Base-by-base conservation (phyloP, 140 eudicot genomes). In the Ambrosia hybrid region DNA sequence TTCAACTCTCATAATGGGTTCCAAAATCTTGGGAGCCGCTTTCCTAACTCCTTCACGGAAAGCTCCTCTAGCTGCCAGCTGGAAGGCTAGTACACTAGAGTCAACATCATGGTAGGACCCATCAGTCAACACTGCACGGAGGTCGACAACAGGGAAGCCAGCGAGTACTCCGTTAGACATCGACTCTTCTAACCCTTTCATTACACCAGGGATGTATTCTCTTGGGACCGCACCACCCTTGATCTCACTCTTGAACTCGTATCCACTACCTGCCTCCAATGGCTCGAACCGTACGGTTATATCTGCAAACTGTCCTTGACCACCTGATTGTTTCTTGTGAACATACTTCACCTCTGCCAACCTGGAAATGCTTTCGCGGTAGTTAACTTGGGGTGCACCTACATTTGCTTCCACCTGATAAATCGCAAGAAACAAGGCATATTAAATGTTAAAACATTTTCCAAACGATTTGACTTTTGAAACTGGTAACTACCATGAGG, bases 311-410 rank as follows among this genome's bases (percentile, higher is more conserved):
- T 94, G 99, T 3, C 99, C 99, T 73, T 82, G 80, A 12, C 99
- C 99, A 52, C 99, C 99, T 1, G 99, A 94, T 45, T 94, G 97
- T 73, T 94, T 94, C 87, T 90, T 94, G 85, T 94, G 99, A 12
- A 86, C 82, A 7, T 88, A 90, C 76, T 86, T 91, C 9, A 91
- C 96, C 82, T 94, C 99, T 5, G 96, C 30, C 0, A 76, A 59
- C 68, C 59, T 79, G 13, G 97, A 94, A 45, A 94, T 94, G 76
- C 97, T 94, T 58, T 94, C 99, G 2, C 99, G 92, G 76, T 94
- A 94, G 78, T 90, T 91, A 4, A 94, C 99, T 88, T 94, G 99
- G 26, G 99, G 99, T 53, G 97, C 97, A 30, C 97, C 99, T n/a
- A 94, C 97, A 45, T 91, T 94, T 0, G 99, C 99, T 63, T 88